Evolutionary conservation across 768 basidiomycete species (phyloP).

Genomic region (Terana coerulea): DNA sequence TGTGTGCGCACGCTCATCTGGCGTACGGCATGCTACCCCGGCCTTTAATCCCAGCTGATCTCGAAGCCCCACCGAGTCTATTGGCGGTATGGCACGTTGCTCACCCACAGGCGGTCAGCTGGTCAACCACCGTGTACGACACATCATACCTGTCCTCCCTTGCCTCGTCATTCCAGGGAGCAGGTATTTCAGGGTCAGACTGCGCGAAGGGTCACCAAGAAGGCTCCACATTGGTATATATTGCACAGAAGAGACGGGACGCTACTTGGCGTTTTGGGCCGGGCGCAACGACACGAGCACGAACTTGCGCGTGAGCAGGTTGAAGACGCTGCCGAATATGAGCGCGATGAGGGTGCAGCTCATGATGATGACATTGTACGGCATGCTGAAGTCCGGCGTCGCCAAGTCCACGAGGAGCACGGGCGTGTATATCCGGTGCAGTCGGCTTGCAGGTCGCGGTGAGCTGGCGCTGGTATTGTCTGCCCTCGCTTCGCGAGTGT

Average conservation of each 20-base stretch:
- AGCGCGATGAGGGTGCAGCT: conserved; percentile 88
- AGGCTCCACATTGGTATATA: no score
- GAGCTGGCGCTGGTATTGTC: background rate
- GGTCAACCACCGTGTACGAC: background rate
- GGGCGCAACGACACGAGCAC: conserved; percentile 35
- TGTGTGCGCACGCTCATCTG: background rate
- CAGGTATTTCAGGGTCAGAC: no score
- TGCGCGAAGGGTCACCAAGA: no score
- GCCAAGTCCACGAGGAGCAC: conserved; percentile 88
- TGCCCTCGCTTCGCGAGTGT: background rate
- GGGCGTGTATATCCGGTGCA: conserved; percentile 66
- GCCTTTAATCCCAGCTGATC: background rate
- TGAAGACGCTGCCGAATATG: conserved; percentile 91
- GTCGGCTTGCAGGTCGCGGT: background rate
- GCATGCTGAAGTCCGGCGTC: conserved; percentile 99
- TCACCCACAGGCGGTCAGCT: background rate
- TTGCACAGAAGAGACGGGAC: no score
- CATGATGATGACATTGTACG: conserved; percentile 99
- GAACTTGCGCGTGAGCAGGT: conserved; percentile 78
- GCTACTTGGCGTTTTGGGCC: no score
- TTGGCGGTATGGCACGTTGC: background rate
- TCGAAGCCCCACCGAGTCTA: background rate
- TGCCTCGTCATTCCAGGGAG: no score
- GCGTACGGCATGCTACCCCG: background rate
- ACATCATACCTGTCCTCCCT: no score